Evolutionary conservation across 352 stramenopile genomes (phyloP).

Genomic region (Phytophthora pinifolia): DNA sequence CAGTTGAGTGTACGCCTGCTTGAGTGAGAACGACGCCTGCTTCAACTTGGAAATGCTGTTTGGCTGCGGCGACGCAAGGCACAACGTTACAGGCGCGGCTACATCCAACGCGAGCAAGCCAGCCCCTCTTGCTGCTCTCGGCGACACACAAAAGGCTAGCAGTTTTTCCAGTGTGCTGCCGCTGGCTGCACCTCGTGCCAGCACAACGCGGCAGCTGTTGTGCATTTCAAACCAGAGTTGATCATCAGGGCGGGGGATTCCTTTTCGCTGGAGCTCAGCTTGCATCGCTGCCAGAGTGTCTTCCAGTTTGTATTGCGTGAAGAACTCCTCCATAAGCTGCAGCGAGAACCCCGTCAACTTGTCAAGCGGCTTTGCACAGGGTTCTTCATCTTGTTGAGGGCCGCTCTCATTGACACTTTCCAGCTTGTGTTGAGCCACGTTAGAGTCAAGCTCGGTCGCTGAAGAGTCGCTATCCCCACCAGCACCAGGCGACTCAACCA

Average conservation of each 20-base stretch:
- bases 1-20: conserved; percentile 49
- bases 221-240: conserved; percentile 70
- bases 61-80: conserved; percentile 39
- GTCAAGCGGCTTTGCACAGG: conserved; percentile 9
- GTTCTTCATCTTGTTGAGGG: conserved; percentile 9
- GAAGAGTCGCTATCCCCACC: background rate
- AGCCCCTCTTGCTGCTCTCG: conserved; percentile 19
- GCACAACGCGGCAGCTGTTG: conserved; percentile 39
- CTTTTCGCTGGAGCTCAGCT: conserved; percentile 37
- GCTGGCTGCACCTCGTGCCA: conserved; percentile 24
- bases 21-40: conserved; percentile 43
- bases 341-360: conserved; percentile 45
- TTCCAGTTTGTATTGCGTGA: conserved; percentile 38
- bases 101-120: conserved; percentile 41
- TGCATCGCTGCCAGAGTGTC: conserved; percentile 37
- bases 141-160: conserved; percentile 45
- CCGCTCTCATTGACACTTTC: conserved; percentile 11
- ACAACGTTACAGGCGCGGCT: conserved; percentile 39
- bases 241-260: conserved; percentile 20
- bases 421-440: background rate
- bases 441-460: conserved; percentile 1
- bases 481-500: background rate
- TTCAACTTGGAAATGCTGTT: conserved; percentile 31
- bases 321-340: conserved; percentile 65
- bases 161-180: conserved; percentile 53